phyloP scores from a whole-genome alignment of 805 yeast species.

The Yarrowia deformans region DNA sequence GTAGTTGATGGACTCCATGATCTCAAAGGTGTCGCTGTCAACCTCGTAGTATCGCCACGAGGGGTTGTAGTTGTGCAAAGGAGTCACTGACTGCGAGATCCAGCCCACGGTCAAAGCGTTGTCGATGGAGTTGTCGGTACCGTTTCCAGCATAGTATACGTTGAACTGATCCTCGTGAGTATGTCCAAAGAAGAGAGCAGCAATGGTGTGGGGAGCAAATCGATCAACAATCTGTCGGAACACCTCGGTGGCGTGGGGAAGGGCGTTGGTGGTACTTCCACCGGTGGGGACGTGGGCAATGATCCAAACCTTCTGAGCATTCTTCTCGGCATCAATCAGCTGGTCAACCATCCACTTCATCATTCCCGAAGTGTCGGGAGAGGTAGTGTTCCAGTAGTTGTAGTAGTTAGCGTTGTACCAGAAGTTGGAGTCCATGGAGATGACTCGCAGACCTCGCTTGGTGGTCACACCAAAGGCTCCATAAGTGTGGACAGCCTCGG shows the following conservation, averaged over 20 bases:
- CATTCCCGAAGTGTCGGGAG: constrained; percentile 69
- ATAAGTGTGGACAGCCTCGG: constrained; percentile 55
- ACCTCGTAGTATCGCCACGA: constrained; percentile 76
- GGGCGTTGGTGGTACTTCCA: constrained; percentile 57
- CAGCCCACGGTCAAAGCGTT: constrained; percentile 65
- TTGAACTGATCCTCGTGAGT: constrained; percentile 74
- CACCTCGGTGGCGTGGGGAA: constrained; percentile 66
- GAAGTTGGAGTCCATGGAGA: constrained; percentile 70
- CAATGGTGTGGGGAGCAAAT: constrained; percentile 72
- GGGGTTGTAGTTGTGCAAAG: constrained; percentile 66
- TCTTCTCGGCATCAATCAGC: constrained; percentile 63
- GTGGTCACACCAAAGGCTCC: constrained; percentile 68
- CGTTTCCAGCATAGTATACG: constrained; percentile 61
- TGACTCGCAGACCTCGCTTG: constrained; percentile 62
- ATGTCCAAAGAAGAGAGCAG: constrained; percentile 74
- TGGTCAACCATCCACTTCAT: constrained; percentile 68
- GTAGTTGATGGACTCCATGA: constrained; percentile 66
- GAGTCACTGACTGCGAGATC: constrained; percentile 72
- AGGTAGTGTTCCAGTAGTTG: constrained; percentile 56
- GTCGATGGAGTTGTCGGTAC: constrained; percentile 51
- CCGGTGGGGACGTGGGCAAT: constrained; percentile 70
- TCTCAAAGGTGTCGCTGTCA: constrained; percentile 64
- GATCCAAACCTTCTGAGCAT: constrained; percentile 74
- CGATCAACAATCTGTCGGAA: constrained; percentile 66
- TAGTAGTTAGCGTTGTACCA: constrained; percentile 72